Percentiles rank a stretch among this genome's conserved stretches.
phyloP scores from a whole-genome alignment of 1,284 basidiomycete genomes.

The Naganishia cerealis region DNA sequence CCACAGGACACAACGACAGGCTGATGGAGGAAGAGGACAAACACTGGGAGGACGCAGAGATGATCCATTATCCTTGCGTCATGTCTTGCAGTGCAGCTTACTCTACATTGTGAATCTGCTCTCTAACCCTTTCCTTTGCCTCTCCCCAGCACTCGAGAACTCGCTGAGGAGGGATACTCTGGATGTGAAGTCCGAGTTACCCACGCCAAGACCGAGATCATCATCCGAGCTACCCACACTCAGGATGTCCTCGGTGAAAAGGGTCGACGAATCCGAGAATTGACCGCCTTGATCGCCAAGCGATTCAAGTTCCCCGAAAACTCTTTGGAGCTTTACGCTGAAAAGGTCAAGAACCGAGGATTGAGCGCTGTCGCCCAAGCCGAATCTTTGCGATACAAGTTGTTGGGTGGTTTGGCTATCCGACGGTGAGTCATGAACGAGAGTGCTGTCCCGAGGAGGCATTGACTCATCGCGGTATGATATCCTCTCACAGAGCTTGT shows the following conservation, averaged over 20 bases:
- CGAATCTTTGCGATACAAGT: slow-evolving; percentile 98
- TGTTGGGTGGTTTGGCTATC: slow-evolving; percentile 98
- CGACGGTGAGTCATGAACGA: slow-evolving; percentile 68
- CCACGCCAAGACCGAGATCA: slow-evolving; percentile 99
- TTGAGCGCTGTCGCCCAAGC: slow-evolving; percentile 98
- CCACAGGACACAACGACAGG: background rate
- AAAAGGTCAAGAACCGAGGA: slow-evolving; percentile 99
- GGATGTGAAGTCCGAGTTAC: slow-evolving; percentile 99
- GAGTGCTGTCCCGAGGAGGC: background rate
- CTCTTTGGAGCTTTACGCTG: slow-evolving; percentile 97
- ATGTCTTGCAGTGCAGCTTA: too few relatives aligned
- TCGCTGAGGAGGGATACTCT: slow-evolving; percentile 99
- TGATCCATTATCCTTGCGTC: background rate
- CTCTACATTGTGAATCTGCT: too few relatives aligned
- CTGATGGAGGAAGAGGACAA: background rate
- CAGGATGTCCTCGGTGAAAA: slow-evolving; percentile 99
- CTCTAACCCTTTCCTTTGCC: slow-evolving; percentile 24
- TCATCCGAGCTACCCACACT: slow-evolving; percentile 99
- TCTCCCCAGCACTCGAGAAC: slow-evolving; percentile 75
- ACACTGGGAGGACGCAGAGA: background rate
- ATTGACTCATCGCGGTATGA: background rate
- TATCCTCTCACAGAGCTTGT: slow-evolving; percentile 69
- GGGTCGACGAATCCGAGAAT: slow-evolving; percentile 97
- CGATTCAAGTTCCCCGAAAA: slow-evolving; percentile 99
- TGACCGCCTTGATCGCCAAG: slow-evolving; percentile 97